Conservation (phyloP, 208 protist genomes). For the Trypanosoma avium region DNA sequence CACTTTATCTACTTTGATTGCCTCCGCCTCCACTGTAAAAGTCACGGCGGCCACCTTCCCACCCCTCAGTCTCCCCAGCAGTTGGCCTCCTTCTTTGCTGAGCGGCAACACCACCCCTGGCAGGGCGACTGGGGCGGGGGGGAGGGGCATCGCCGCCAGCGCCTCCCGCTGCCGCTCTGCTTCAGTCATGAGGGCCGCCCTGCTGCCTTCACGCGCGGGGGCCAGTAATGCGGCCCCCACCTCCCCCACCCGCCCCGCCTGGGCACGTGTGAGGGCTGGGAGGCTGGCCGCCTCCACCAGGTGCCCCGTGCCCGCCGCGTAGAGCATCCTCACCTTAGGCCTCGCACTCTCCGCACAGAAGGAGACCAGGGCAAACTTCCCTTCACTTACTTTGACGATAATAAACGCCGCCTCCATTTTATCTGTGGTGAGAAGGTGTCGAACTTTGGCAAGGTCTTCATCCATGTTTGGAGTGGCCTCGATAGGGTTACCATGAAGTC, state of each 20-base stretch:
- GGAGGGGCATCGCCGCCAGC: constrained; percentile 65
- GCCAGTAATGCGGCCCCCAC: constrained; percentile 46
- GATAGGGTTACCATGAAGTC: constrained; percentile 35
- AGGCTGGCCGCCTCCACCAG: constrained; percentile 30
- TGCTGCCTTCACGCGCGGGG: constrained; percentile 29
- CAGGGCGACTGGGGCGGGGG: constrained; percentile 52
- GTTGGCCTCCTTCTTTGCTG: constrained; percentile 29
- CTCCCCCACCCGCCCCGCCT: constrained; percentile 35
- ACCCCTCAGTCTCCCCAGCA: constrained; percentile 34
- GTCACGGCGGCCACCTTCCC: constrained; percentile 37
- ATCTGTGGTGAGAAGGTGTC: constrained; percentile 26
- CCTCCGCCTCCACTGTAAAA: constrained; percentile 45
- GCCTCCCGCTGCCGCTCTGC: constrained; percentile 46
- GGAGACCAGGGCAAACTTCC: constrained; percentile 39
- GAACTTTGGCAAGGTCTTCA: constrained; percentile 37
- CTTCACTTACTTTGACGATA: constrained; percentile 37
- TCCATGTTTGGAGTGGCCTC: constrained; percentile 29
- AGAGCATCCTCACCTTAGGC: constrained; percentile 66
- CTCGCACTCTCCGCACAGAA: constrained; percentile 49
- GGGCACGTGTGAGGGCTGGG: constrained; percentile 8
- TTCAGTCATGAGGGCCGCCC: constrained; percentile 72
- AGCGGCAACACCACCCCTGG: constrained; percentile 59
- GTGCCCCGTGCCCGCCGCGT: constrained; percentile 44
- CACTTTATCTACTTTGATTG: constrained; percentile 23
- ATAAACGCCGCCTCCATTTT: constrained; percentile 40